Base-by-base conservation (phyloP, 2,329 filamentous ascomycete genomes). In the Clonostachys chloroleuca region DNA sequence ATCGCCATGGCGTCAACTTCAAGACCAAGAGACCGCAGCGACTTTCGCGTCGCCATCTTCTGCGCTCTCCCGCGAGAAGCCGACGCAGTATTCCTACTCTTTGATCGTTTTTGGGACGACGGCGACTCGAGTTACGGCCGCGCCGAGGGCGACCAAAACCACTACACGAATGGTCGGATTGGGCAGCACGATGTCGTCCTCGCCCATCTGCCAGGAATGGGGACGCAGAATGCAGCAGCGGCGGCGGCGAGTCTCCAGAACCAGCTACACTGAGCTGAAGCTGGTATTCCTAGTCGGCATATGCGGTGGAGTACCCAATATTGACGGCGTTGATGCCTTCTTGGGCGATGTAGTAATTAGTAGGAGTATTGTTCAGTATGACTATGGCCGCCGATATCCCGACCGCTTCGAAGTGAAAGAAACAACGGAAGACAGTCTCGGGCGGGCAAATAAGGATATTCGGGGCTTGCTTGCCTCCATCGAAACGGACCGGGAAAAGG, bases 231-330 rank as follows among this genome's bases (percentile, higher is more conserved):
- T 43, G 46, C 49, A 17, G 44, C 33, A 8, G 30, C 8, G 42
- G 44, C 40, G 36, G 35, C 34, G 16, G 41, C 43, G 20, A 48
- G 37, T 17, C 8, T 48, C 16, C 16, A 35, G 47, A 13, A 18
- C 43, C 5, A 48, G 47, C 36, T 48, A 45, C 43, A n/a, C 30
- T 9, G 40, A 44, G 6, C 48, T 70, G 13, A 54, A 54, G 18
- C 50, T 68, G 1, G 61, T 52, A 3, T 36, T 70, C 1, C 35
- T 69, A 2, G 64, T 66, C 8, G 67, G 67, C 3, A 55, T 69
- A 2, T 69, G 65, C 46, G 67, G 64, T 8, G 64, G 59, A 24
- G 53, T 59, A 12, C 61, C 65, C 10, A 35, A 41, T 3, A 39
- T 39, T 3, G 18, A 5, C 20, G 18, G 42, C 14, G 37, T 44